Conservation (phyloP, 257 asterid genomes). For the Gentiana straminea region DNA sequence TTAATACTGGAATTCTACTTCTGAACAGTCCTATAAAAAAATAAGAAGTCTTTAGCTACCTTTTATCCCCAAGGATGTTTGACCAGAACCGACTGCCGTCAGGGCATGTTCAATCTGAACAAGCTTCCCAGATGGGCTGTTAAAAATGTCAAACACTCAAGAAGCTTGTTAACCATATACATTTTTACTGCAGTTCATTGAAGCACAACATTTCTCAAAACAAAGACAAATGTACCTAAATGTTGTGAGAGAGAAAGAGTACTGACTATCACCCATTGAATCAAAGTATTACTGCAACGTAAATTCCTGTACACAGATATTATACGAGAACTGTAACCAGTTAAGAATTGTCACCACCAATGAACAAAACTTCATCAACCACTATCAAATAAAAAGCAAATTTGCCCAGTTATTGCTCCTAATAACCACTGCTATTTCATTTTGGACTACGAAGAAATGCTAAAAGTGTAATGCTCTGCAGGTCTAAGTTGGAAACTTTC, state of each 20-base stretch:
- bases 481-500: too few species aligned
- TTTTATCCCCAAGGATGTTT: slow-evolving; percentile 95
- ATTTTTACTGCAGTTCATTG: not conserved
- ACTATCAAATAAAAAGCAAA: too few species aligned
- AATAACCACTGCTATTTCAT: too few species aligned
- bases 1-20: not conserved
- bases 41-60: slow-evolving; percentile 24
- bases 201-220: not conserved
- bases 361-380: too few species aligned
- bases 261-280: slow-evolving; percentile 95
- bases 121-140: slow-evolving; percentile 95
- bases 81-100: slow-evolving; percentile 99
- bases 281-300: not conserved
- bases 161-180: not conserved
- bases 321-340: too few species aligned
- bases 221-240: slow-evolving; percentile 50
- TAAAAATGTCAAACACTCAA: slow-evolving; percentile 3
- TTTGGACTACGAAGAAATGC: too few species aligned
- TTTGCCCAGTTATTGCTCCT: too few species aligned
- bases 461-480: too few species aligned
- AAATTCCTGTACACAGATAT: slow-evolving; percentile 3
- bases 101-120: slow-evolving; percentile 98
- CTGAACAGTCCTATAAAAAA: not conserved
- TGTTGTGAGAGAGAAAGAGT: slow-evolving; percentile 97
- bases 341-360: too few species aligned